These are phyloP conservation scores for Boletus reticulatus DNA, from an alignment of 768 basidiomycete species.

Conservation along the genomic window DNA sequence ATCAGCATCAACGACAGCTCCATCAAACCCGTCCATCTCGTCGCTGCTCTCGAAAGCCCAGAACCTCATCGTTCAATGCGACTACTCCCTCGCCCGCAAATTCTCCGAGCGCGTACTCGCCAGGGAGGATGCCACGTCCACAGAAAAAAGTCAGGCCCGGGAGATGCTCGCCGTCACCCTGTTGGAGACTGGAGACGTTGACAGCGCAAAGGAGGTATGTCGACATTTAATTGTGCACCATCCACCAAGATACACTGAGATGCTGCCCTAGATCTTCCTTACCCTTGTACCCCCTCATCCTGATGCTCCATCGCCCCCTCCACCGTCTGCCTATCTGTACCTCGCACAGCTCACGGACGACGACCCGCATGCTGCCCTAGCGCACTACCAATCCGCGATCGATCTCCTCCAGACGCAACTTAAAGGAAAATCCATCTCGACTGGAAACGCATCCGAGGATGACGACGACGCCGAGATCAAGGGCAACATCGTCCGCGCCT, in stretches of 20 bases:
- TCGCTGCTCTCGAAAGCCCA: slow-evolving; percentile 76
- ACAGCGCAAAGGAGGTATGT: slow-evolving; percentile 66
- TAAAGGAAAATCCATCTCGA: slow-evolving; percentile 66
- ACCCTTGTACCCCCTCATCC: slow-evolving; percentile 59
- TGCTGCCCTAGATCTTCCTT: slow-evolving; percentile 53
- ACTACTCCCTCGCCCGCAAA: slow-evolving; percentile 75
- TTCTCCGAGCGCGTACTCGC: slow-evolving; percentile 71
- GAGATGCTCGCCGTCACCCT: slow-evolving; percentile 81
- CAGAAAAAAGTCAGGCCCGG: slow-evolving; percentile 62
- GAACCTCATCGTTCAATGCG: slow-evolving; percentile 76
- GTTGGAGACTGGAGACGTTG: slow-evolving; percentile 76
- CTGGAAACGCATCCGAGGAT: slow-evolving; percentile 32
- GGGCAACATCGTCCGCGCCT: slow-evolving; percentile 70
- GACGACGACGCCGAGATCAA: slow-evolving; percentile 45
- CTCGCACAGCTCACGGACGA: slow-evolving; percentile 83
- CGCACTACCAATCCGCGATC: slow-evolving; percentile 79
- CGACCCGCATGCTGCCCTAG: slow-evolving; percentile 69
- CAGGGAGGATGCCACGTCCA: slow-evolving; percentile 40
- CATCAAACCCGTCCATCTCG: slow-evolving; percentile 42
- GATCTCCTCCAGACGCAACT: slow-evolving; percentile 64
- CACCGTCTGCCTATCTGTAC: slow-evolving; percentile 81
- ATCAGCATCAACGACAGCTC: slow-evolving; percentile 12
- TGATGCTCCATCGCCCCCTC: slow-evolving; percentile 55
- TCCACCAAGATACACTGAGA: background rate
- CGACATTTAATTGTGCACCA: background rate